Base-by-base conservation (phyloP, 2,329 filamentous ascomycete genomes). In the Talaromyces sp. region DNA sequence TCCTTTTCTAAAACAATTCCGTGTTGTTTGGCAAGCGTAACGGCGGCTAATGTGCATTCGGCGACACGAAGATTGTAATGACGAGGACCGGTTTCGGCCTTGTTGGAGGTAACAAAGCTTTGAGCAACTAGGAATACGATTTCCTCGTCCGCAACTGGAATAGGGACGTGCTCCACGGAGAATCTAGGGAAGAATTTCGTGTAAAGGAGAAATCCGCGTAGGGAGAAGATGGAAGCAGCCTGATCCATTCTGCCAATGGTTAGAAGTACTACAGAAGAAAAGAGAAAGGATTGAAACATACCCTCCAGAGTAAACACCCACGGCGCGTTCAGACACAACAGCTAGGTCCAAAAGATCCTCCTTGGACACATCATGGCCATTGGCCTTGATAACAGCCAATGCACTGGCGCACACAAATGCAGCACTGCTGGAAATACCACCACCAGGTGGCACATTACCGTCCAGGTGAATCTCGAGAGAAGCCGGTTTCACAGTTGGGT, bases 1-100 rank as follows among this genome's bases (percentile, higher is more conserved):
- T 99, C 95, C 64, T 85, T 80, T 19, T 91, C 89, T 0, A 98
- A 86, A 0, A 86, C 87, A 41, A 90, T 73, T 2, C 81, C 81
- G 67, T 87, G 83, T 47, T 84, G 82, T 70, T 87, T 88, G 47
- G 86, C 84, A 2, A 90, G 78, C 35, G 89, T 84, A 17, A 86
- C 81, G 3, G 95, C 93, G 3, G 95, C 95, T 37, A 99, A 85
- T 62, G 90, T 95, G 81, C 92, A 96, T 80, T 99, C 95, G 43
- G 97, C 95, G 1, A 99, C 95, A 33, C 95, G 90, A 27, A 99
- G 86, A 78, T 99, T 99, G 83, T 98, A 99, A 83, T 94, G 92
- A 68, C 96, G 89, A 0, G 94, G 94, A 0, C 90, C 95, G 1
- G 94, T 97, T 67, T 94, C 90, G 74, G 95, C 91, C 81, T 99